phyloP scores from a whole-genome alignment of 2,329 filamentous ascomycete species.

The Fusarium sp. region DNA sequence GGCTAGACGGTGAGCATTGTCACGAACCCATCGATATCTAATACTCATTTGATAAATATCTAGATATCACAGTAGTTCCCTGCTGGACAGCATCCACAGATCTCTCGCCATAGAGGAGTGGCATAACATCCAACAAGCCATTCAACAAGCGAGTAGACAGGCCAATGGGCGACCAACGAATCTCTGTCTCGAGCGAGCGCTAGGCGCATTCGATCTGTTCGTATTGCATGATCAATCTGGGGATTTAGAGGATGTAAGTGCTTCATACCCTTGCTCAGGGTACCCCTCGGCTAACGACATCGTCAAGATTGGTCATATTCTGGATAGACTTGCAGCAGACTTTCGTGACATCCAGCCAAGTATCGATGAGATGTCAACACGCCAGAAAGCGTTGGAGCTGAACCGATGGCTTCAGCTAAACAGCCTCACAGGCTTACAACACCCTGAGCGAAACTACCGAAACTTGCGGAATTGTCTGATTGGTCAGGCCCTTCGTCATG shows the following conservation, averaged over 20 bases:
- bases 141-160: conserved; percentile 38
- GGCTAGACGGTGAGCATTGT: conserved; percentile 69
- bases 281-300: conserved; percentile 11
- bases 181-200: conserved; percentile 71
- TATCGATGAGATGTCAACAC: conserved; percentile 67
- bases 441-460: conserved; percentile 75
- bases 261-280: background rate
- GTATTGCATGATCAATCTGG: conserved; percentile 76
- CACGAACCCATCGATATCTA: conserved; percentile 46
- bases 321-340: conserved; percentile 71
- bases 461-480: conserved; percentile 89
- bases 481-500: conserved; percentile 79
- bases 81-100: conserved; percentile 84
- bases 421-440: conserved; percentile 76
- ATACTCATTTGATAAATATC: conserved; percentile 4
- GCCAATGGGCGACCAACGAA: conserved; percentile 52
- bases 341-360: conserved; percentile 65
- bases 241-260: conserved; percentile 77
- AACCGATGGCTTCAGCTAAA: conserved; percentile 75
- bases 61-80: conserved; percentile 79
- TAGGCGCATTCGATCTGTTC: conserved; percentile 92
- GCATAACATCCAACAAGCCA: conserved; percentile 57
- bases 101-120: conserved; percentile 82
- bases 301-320: conserved; percentile 66
- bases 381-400: conserved; percentile 74